Conservation (phyloP, 441 rosid genomes). For the Erodium texanum region DNA sequence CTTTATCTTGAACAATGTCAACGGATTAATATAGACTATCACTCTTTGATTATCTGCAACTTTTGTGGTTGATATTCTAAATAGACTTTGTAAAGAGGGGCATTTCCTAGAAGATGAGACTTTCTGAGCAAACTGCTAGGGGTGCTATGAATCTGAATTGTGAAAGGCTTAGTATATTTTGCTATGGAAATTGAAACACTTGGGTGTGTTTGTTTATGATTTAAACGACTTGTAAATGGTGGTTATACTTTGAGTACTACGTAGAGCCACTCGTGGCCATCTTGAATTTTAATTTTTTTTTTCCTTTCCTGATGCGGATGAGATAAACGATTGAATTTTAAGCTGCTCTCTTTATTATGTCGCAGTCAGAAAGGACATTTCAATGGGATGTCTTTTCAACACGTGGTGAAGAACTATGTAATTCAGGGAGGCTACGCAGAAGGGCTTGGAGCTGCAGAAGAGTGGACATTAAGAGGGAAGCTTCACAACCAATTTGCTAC, state of each 20-base stretch:
- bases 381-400: constrained; percentile 71
- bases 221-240: neutral
- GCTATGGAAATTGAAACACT: neutral
- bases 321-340: neutral
- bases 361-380: constrained; percentile 73
- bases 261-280: neutral
- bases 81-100: neutral
- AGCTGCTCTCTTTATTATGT: constrained; percentile 10
- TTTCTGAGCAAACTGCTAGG: neutral
- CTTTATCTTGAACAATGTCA: neutral
- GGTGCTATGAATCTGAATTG: neutral
- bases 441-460: constrained; percentile 48
- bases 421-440: constrained; percentile 67
- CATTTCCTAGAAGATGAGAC: neutral
- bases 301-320: neutral
- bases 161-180: constrained; percentile 1
- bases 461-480: constrained; percentile 72
- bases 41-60: neutral
- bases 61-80: neutral
- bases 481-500: constrained; percentile 47
- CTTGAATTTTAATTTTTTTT: neutral
- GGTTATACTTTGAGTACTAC: neutral
- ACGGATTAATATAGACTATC: neutral
- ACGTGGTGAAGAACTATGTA: constrained; percentile 67
- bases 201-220: neutral